Evolutionary conservation across 2,329 filamentous ascomycete genomes (phyloP), one percentile per base, ranked within the genome.

Genomic region (Sporothrix phasma): DNA sequence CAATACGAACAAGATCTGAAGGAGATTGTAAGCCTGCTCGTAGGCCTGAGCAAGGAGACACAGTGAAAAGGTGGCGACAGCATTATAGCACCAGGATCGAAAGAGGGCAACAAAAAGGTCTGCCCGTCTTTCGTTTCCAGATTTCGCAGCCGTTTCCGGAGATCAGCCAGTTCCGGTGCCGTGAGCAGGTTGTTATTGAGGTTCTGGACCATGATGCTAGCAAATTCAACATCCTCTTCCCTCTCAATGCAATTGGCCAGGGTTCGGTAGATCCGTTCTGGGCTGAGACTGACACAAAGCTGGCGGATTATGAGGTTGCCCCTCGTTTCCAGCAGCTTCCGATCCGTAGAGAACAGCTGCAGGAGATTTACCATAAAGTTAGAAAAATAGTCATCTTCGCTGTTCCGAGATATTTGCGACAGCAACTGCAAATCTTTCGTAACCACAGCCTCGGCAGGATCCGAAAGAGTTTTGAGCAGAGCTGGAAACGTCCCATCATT

Each of bases 181-280:
- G 95, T 99, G 69, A 99, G 97, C 63, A 99, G 86, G 71, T 99
- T 99, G 75, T 99, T 99, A 78, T 99, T 99, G 61, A 99, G 81
- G 71, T 97, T 97, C 74, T 99, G 94, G 34, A 99, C 92, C 94
- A 99, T 99, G 70, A 99, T 97, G 73, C 93, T 97, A 17, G 94
- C 93, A 75, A 99, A 99, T 74, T 99, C 95, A 47, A 99, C 86
- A 73, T 99, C 94, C 76, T 97, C 94, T 74, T 99, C 94, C 72
- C 92, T 96, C 74, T 97, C 94, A 10, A 99, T 89, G 69, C 94
- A 97, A 70, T 99, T 94, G 29, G 94, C 95, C 68, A 99, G 81
- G 2, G 92, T 97, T 37, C 94, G 86, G 72, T 97, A 99, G 65
- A 99, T 99, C 53, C 92, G 85, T 74, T 99, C 94, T 0, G 94